Base-by-base conservation (phyloP, 352 stramenopile species). In the Salisapilia sapeloensis region DNA sequence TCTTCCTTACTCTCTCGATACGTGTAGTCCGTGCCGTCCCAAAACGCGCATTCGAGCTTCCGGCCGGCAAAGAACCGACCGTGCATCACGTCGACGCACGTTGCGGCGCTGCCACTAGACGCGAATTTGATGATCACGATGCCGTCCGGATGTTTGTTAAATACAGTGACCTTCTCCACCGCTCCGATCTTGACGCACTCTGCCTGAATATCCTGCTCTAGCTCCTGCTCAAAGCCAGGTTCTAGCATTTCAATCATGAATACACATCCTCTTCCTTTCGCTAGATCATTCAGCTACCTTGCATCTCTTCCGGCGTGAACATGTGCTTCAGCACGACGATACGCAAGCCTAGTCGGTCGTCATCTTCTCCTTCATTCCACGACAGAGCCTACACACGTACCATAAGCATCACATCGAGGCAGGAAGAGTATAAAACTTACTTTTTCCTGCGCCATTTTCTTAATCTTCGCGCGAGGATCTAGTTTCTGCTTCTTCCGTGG, bases 251-350 rank as follows among this genome's bases (percentile, higher is more conserved):
- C n/a, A n/a, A n/a, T n/a, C n/a, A n/a, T n/a, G n/a, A 24, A 35
- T 48, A 45, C 16, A 36, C 18, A 36, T 25, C 18, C 24, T 12
- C 24, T 13, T n/a, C n/a, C 12, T 38, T 19, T 9, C 16, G 27
- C 30, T 53, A 16, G 19, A 5, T 3, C 7, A 10, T 20, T 12
- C 13, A 8, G 21, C 8, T 29, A 81, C 69, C 44, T 53, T 77
- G 47, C 27, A 96, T 83, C 42, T 95, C 82, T 10, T 69, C 58
- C 0, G 81, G 78, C 16, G 72, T 74, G 52, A 98, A 96, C 72
- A 97, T 85, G 63, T 96, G 77, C 60, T 96, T 95, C 19, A 98
- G 66, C 19, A 98, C 89, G 21, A 98, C 80, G 50, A 98, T 98
- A 4, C 86, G 71, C 15, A 98, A 53, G 6, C 86, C 92, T 13